Base-by-base conservation (phyloP, 1,284 basidiomycete genomes). In the Microbotryum silenes-acaulis region DNA sequence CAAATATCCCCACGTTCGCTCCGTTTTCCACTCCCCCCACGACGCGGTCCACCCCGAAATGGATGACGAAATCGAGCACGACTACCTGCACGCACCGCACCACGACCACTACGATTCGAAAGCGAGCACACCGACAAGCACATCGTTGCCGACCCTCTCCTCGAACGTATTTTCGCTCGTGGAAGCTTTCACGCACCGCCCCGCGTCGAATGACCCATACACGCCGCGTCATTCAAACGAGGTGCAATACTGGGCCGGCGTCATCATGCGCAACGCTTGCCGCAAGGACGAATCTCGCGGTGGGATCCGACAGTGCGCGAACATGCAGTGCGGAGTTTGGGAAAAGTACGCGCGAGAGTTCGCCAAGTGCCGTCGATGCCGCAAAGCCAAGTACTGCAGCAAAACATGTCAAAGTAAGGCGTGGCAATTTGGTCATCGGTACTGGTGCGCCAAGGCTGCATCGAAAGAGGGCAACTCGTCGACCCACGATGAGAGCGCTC, bases 251-350 rank as follows among this genome's bases (percentile, higher is more conserved):
- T 98, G 94, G 96, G 94, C 94, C 0, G 92, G 93, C 4, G 94
- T 97, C 16, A 97, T 97, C 72, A 98, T 98, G 94, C 83, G 96
- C 57, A 98, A 98, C 74, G 94, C 96, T 8, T 98, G 94, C 77
- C 81, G 94, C 74, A 98, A 98, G 80, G 94, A 98, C 73, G 93
- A 97, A 65, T 83, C 80, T 54, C 79, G 88, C 51, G 91, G 91
- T 63, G 96, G 96, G 5, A 93, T 97, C 66, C 79, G 94, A 62
- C 96, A 97, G 75, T 98, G 94, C 79, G 96, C 96, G 6, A 96
- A 97, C 75, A 97, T 96, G 91, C 81, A 88, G 53, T 98, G 96
- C 72, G 94, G 94, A 0, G 84, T 84, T 70, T 97, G 94, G 96
- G 94, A 98, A 76, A 80, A 82, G 25, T 91, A 85, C 71, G 90